Evolutionary conservation across 805 yeast species (phyloP).

Genomic region (Suhomyces emberorum): DNA sequence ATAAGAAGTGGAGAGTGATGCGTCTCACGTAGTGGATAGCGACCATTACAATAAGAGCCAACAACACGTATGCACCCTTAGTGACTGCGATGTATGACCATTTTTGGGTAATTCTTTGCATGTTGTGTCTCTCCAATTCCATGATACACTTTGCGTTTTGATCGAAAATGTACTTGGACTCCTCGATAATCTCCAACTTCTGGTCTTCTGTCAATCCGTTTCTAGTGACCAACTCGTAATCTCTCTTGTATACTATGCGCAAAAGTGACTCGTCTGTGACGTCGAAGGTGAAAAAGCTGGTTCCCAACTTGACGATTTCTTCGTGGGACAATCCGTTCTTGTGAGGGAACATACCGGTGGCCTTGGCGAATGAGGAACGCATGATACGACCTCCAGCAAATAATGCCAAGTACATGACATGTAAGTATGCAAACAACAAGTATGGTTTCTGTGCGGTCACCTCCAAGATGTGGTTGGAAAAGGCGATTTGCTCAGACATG

Average conservation of each 20-base stretch:
- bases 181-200: conserved; percentile 66
- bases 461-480: conserved; percentile 55
- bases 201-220: conserved; percentile 65
- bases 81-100: conserved; percentile 53
- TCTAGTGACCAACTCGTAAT: conserved; percentile 75
- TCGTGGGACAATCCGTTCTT: conserved; percentile 62
- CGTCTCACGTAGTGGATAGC: conserved; percentile 35
- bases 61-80: conserved; percentile 47
- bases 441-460: conserved; percentile 63
- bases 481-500: conserved; percentile 58
- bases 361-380: conserved; percentile 61
- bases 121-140: conserved; percentile 68
- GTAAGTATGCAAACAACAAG: conserved; percentile 73
- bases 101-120: conserved; percentile 51
- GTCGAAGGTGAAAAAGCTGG: conserved; percentile 70
- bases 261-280: conserved; percentile 64
- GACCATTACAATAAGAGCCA: conserved; percentile 30
- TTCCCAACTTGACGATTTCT: conserved; percentile 59
- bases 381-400: conserved; percentile 83
- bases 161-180: conserved; percentile 61
- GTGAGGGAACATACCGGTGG: conserved; percentile 73
- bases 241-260: conserved; percentile 65
- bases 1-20: conserved; percentile 11
- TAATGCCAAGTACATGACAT: conserved; percentile 78
- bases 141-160: conserved; percentile 58